Base-by-base conservation (phyloP, 331 rosid species). In the Quercus lobata region DNA sequence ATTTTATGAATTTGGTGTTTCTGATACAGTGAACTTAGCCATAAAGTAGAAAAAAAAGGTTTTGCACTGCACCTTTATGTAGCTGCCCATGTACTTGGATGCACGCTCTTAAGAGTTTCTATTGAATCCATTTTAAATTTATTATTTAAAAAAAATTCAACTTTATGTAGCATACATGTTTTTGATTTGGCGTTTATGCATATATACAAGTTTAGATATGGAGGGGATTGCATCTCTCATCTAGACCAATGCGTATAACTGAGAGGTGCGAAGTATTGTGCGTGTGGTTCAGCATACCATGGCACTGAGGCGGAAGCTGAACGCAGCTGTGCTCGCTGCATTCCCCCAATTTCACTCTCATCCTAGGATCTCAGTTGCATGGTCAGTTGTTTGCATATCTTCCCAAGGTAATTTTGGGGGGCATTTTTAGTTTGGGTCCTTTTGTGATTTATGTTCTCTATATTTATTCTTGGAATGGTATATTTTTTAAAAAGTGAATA, bases 351-450 rank as follows among this genome's bases (percentile, higher is more conserved):
- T 80, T 81, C 53, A 84, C 88, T 56, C 92, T 93, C 10, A 37
- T 84, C 75, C 87, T 89, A 0, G 97, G 92, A 54, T 88, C 97
- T 57, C 98, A 93, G 60, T 82, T 87, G 78, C 97, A 84, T 71
- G 18, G 87, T 34, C 81, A 84, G 69, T 66, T 96, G 25, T 89
- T 91, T 25, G 86, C 91, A 1, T 90, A 80, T 77, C 85, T 96
- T 82, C 98, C 99, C 5, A 96, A 91, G 96, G 99, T 92, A 78
- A 71, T 37, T 10, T 69, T 69, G 41, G 29, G 2, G 11, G 16
- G 29, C 57, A 65, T 78, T 72, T 18, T 69, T 6, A 6, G 14
- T 75, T 70, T 52, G 15, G 54, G 32, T 54, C 24, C 15, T 18
- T 17, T 68, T 34, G 53, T 18, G 19, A 14, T 68, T 68, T 6